Conservation (phyloP, 2,329 filamentous ascomycete species). For the Venturia carpophila region DNA sequence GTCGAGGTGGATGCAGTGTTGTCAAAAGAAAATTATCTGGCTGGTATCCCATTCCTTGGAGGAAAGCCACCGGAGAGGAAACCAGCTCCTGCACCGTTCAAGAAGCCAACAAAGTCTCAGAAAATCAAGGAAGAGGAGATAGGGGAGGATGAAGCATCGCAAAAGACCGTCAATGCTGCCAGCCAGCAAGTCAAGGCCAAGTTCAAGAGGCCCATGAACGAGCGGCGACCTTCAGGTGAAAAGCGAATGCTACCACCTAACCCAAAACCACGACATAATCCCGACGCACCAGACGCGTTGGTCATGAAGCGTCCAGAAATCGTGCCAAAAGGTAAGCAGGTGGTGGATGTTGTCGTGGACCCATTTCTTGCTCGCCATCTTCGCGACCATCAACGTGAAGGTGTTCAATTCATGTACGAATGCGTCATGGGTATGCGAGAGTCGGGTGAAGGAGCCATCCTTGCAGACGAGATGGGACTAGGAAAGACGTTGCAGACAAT, state of each 20-base stretch:
- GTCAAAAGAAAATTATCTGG: constrained; percentile 50
- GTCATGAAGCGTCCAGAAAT: constrained; percentile 56
- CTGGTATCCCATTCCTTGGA: constrained; percentile 39
- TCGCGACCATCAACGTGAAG: constrained; percentile 60
- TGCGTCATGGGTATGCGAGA: constrained; percentile 68
- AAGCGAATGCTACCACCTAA: constrained; percentile 37
- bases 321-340: constrained; percentile 52
- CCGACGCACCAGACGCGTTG: constrained; percentile 50
- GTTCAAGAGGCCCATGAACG: constrained; percentile 57
- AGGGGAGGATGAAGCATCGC: constrained; percentile 25
- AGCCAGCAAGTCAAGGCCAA: constrained; percentile 35
- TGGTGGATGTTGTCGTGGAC: constrained; percentile 67
- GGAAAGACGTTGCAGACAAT: constrained; percentile 70
- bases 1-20: constrained; percentile 59
- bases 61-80: constrained; percentile 20
- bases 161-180: constrained; percentile 32
- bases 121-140: constrained; percentile 12
- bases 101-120: constrained; percentile 14
- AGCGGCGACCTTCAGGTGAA: constrained; percentile 30
- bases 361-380: constrained; percentile 55
- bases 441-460: constrained; percentile 59
- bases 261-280: constrained; percentile 59
- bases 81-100: constrained; percentile 19
- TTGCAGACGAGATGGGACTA: constrained; percentile 69
- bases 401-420: constrained; percentile 64